Evolutionary conservation across 1,284 basidiomycete species (phyloP).

Genomic region (Cryptococcus sp.): DNA sequence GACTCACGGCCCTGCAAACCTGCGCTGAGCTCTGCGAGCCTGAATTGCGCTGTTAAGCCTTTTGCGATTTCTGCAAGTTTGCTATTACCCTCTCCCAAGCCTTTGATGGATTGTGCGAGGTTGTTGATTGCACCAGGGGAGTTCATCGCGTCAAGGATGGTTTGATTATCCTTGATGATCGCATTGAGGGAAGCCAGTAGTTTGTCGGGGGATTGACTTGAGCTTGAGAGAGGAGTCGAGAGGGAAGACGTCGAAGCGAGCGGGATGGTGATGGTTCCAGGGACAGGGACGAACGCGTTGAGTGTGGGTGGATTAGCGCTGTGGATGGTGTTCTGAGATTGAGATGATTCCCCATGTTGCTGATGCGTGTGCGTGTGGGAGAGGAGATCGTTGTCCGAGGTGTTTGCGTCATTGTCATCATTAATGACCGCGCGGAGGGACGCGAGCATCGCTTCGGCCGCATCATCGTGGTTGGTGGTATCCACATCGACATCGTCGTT

Average conservation of each 20-base stretch:
- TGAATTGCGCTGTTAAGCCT: conserved; percentile 23
- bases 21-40: background rate
- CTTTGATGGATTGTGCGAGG: conserved; percentile 34
- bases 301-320: background rate
- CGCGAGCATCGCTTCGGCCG: conserved; percentile 19
- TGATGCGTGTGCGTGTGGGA: background rate
- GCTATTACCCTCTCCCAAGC: conserved; percentile 36
- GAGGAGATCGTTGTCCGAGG: background rate
- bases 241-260: background rate
- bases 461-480: conserved; percentile 7
- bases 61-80: conserved; percentile 39
- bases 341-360: background rate
- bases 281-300: background rate
- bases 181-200: conserved; percentile 28
- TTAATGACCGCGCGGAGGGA: conserved; percentile 18
- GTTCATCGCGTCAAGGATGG: conserved; percentile 38
- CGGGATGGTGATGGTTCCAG: background rate
- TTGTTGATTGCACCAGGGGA: conserved; percentile 29
- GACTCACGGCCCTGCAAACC: background rate
- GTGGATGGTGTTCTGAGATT: background rate
- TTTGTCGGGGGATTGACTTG: conserved; percentile 8
- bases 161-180: conserved; percentile 25
- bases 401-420: conserved; percentile 3
- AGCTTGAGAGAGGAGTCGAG: background rate
- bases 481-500: background rate